These are phyloP conservation scores for Breviolum minutum DNA, from an alignment of 73 alveolate genomes.

Conservation along the genomic window DNA sequence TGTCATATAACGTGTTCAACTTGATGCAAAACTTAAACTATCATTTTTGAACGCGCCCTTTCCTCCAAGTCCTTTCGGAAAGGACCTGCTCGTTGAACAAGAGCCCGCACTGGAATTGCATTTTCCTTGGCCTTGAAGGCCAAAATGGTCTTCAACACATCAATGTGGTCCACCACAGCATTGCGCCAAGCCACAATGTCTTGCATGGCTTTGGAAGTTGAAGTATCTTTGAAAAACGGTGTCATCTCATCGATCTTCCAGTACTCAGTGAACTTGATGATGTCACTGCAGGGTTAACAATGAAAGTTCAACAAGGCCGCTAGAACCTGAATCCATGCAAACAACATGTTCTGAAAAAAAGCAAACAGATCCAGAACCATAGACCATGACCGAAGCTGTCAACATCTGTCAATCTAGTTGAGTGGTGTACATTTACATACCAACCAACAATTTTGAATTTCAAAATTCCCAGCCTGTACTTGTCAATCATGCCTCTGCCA, in stretches of 20 bases:
- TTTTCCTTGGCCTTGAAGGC: neutral
- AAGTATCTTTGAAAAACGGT: neutral
- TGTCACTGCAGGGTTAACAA: neutral
- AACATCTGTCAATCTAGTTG: too few species aligned
- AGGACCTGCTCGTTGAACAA: neutral
- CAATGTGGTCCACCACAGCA: neutral
- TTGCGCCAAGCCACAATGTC: neutral
- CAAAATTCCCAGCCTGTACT: neutral
- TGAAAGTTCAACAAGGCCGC: neutral
- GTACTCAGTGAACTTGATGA: neutral
- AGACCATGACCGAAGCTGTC: neutral
- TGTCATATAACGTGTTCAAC: too few species aligned
- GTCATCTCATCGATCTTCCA: neutral
- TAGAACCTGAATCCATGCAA: neutral
- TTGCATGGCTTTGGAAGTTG: neutral
- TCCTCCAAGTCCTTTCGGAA: slow-evolving; percentile 23
- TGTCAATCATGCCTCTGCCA: neutral
- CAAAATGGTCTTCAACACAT: neutral
- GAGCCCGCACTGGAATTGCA: neutral
- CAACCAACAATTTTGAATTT: neutral
- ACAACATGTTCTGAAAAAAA: too few species aligned
- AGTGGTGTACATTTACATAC: too few species aligned
- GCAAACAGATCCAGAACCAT: too few species aligned
- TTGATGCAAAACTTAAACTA: too few species aligned
- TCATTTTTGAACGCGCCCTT: too few species aligned